phyloP scores from a whole-genome alignment of 768 basidiomycete species.

The Rhizopogon vulgaris region DNA sequence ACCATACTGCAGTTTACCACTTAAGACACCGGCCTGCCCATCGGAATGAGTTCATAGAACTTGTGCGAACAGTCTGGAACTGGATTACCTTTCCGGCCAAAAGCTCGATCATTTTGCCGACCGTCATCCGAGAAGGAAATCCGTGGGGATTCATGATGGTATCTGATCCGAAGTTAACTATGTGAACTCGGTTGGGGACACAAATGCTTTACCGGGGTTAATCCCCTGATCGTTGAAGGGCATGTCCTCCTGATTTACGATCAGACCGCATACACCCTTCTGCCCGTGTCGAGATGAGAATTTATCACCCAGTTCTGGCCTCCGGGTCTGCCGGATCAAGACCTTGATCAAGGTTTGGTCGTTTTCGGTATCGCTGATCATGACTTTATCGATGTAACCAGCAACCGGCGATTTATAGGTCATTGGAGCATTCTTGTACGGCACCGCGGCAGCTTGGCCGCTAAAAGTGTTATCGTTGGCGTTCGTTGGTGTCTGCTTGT shows the following conservation, averaged over 20 bases:
- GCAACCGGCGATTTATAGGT: slow-evolving; percentile 91
- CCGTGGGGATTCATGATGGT: slow-evolving; percentile 99
- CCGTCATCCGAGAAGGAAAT: slow-evolving; percentile 98
- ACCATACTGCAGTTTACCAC: slow-evolving; percentile 87
- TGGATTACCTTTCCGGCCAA: slow-evolving; percentile 80
- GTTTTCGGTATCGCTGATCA: slow-evolving; percentile 95
- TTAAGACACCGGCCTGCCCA: slow-evolving; percentile 78
- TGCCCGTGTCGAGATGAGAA: slow-evolving; percentile 98
- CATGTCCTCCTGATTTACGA: slow-evolving; percentile 99
- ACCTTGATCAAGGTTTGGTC: slow-evolving; percentile 97
- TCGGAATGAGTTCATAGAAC: background rate
- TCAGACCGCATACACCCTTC: slow-evolving; percentile 97
- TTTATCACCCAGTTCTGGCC: slow-evolving; percentile 97
- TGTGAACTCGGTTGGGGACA: slow-evolving; percentile 4
- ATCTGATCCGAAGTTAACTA: slow-evolving; percentile 42
- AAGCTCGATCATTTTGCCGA: slow-evolving; percentile 99
- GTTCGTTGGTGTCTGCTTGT: slow-evolving; percentile 94
- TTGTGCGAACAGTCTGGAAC: background rate
- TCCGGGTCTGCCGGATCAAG: slow-evolving; percentile 90
- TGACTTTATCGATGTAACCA: slow-evolving; percentile 94
- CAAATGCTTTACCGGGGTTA: slow-evolving; percentile 59
- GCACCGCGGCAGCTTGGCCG: slow-evolving; percentile 74
- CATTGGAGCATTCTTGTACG: slow-evolving; percentile 91
- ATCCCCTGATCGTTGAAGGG: slow-evolving; percentile 99
- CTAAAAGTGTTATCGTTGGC: slow-evolving; percentile 88